A percentile compares a stretch with the other conserved stretches of the same genome.
These are phyloP conservation scores for Gracilaria vermiculophylla DNA, from an alignment of 23 red algal species.

Conservation along the genomic window DNA sequence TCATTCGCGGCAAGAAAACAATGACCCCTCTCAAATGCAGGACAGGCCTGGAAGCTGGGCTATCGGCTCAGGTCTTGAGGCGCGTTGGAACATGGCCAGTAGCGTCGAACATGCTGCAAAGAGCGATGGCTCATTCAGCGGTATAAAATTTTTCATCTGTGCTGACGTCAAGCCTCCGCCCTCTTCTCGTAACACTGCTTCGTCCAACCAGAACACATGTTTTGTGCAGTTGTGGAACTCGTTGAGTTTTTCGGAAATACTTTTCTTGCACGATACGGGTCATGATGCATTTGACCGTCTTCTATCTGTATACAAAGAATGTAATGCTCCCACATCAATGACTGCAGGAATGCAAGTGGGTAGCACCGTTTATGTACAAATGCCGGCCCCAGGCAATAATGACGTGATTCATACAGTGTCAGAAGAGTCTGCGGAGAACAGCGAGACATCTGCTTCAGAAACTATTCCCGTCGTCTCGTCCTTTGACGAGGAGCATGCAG, in stretches of 20 bases:
- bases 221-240: conserved; percentile 9
- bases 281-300: neutral
- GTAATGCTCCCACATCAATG: neutral
- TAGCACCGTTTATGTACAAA: neutral
- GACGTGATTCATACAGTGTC: neutral
- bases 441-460: neutral
- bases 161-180: neutral
- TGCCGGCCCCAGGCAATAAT: neutral
- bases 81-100: neutral
- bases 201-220: neutral
- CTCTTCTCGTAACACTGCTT: neutral
- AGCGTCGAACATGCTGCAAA: conserved; percentile 12
- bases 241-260: neutral
- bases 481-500: neutral
- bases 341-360: neutral
- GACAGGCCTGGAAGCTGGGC: neutral
- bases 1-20: neutral
- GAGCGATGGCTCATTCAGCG: neutral
- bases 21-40: neutral
- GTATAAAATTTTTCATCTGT: neutral
- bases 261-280: neutral
- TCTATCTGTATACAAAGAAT: neutral
- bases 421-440: neutral
- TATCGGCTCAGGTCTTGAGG: neutral
- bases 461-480: neutral